phyloP scores from a whole-genome alignment of 345 rosid species.

The Lenwebbia sp. region DNA sequence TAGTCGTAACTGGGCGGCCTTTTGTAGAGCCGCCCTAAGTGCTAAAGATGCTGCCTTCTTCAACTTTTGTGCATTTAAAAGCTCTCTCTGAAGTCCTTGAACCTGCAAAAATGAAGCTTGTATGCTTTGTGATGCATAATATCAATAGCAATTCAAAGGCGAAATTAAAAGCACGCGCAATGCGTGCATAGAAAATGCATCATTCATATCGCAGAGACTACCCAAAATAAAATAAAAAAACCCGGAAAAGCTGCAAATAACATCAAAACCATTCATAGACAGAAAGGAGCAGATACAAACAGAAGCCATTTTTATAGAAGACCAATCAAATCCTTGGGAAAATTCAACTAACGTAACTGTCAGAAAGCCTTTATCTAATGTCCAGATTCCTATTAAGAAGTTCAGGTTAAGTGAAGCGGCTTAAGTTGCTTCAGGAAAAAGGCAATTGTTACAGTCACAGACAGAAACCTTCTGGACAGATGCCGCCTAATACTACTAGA shows the following conservation, averaged over 20 bases:
- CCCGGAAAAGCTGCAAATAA: not conserved
- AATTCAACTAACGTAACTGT: not conserved
- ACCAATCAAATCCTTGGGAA: not conserved
- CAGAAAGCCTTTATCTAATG: not conserved
- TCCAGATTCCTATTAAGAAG: not conserved
- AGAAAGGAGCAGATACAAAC: not conserved
- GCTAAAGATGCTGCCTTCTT: constrained; percentile 77
- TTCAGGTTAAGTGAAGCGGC: not conserved
- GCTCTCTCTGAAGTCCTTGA: constrained; percentile 75
- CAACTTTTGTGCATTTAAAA: constrained; percentile 54
- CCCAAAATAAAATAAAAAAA: not conserved
- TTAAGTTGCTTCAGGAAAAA: not conserved
- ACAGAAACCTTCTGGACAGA: not conserved
- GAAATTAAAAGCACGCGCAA: not conserved
- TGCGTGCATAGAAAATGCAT: not conserved
- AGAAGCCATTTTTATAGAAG: not conserved
- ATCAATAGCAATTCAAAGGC: not conserved
- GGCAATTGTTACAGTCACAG: not conserved
- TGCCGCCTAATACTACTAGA: not conserved
- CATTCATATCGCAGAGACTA: not conserved
- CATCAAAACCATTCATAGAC: not conserved
- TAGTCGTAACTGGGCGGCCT: constrained; percentile 81
- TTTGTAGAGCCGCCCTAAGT: constrained; percentile 70
- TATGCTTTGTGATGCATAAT: not conserved
- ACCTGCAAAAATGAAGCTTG: constrained; percentile 31